Conservation (phyloP, 2,329 filamentous ascomycete species). For the Paraphoma sp. region DNA sequence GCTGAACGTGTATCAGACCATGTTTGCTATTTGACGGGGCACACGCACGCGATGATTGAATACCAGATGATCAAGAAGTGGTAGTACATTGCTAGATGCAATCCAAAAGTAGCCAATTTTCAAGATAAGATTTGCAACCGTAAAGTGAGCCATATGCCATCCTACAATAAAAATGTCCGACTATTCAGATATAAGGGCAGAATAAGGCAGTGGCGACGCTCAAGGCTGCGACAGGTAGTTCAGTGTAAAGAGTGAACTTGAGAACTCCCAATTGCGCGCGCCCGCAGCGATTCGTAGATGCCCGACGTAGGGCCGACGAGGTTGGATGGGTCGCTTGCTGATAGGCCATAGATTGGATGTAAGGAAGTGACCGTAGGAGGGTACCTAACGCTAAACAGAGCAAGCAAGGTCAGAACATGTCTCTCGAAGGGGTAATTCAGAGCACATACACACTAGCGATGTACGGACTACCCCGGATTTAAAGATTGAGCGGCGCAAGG, state of each 20-base stretch:
- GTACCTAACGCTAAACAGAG: background rate
- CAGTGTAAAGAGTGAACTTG: background rate
- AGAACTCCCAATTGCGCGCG: background rate
- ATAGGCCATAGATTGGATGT: background rate
- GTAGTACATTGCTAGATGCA: no score
- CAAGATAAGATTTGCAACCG: no score
- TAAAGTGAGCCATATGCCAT: no score
- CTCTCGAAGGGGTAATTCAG: background rate
- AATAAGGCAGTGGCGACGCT: background rate
- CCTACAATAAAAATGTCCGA: no score
- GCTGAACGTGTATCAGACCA: no score
- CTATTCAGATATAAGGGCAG: no score
- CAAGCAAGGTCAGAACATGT: background rate
- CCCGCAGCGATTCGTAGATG: background rate
- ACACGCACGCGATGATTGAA: no score
- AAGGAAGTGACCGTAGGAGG: background rate
- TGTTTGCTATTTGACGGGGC: no score
- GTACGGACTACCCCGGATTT: slow-evolving; percentile 4
- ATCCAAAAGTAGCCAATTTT: no score
- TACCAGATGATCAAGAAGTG: no score
- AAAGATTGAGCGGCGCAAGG: slow-evolving; percentile 25
- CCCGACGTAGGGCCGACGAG: background rate
- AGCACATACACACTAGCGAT: background rate
- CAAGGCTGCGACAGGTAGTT: background rate
- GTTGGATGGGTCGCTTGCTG: background rate